Percentiles rank a stretch among this genome's conserved stretches.
phyloP scores from a whole-genome alignment of 2,329 filamentous ascomycete species.

The Myriosclerotinia curreyana region DNA sequence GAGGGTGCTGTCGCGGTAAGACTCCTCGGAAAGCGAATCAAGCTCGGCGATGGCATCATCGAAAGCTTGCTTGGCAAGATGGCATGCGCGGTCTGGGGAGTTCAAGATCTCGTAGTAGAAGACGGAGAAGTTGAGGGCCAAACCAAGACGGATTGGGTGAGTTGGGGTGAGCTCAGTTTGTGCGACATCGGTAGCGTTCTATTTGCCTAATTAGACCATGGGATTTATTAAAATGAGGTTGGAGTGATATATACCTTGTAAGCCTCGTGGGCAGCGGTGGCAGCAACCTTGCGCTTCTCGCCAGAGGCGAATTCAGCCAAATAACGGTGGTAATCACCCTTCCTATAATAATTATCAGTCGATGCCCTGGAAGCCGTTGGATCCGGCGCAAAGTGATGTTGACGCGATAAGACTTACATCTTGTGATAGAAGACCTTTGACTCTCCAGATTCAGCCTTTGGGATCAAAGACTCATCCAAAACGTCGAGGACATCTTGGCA shows the following conservation, averaged over 20 bases:
- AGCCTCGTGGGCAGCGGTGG: conserved; percentile 84
- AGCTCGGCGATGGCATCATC: conserved; percentile 97
- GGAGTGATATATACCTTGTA: conserved; percentile 72
- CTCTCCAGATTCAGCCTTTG: conserved; percentile 93
- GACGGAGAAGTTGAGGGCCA: conserved; percentile 98
- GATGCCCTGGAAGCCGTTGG: conserved; percentile 25
- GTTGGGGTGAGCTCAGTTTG: conserved; percentile 97
- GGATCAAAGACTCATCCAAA: conserved; percentile 87
- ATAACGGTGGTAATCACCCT: conserved; percentile 96
- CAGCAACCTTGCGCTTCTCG: conserved; percentile 86
- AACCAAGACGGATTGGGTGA: conserved; percentile 95
- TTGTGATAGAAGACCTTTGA: conserved; percentile 99
- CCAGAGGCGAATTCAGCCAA: conserved; percentile 89
- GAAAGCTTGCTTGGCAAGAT: conserved; percentile 98
- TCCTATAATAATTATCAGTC: conserved; percentile 54
- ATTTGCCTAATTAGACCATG: conserved; percentile 21
- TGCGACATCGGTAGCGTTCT: conserved; percentile 97
- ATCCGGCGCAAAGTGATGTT: conserved; percentile 19
- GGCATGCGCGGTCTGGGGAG: conserved; percentile 95
- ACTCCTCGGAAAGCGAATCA: conserved; percentile 95
- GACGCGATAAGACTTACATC: conserved; percentile 66
- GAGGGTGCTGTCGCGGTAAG: conserved; percentile 96
- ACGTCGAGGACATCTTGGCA: conserved; percentile 98
- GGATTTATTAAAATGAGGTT: background rate
- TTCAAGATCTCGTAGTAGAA: conserved; percentile 99